Conservation (phyloP, 306 rosid genomes). For the Vigna radiata region DNA sequence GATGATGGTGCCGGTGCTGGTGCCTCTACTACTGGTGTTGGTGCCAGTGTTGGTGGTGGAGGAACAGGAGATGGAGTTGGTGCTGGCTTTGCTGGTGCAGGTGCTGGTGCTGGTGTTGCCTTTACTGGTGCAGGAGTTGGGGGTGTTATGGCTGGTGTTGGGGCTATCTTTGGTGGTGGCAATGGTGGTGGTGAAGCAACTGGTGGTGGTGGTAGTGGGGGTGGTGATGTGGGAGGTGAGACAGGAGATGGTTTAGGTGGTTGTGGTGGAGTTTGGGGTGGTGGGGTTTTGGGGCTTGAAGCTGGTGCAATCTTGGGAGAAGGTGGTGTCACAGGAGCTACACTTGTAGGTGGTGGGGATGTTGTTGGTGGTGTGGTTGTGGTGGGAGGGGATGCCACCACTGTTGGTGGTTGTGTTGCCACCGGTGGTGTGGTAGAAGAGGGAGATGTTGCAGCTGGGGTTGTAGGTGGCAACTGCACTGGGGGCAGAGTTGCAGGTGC, state of each 20-base stretch:
- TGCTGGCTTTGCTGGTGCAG: constrained; percentile 60
- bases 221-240: constrained; percentile 61
- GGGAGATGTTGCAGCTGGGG: constrained; percentile 31
- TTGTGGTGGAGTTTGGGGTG: constrained; percentile 63
- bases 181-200: constrained; percentile 37
- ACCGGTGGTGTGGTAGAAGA: constrained; percentile 24
- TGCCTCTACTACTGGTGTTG: constrained; percentile 48
- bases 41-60: constrained; percentile 65
- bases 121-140: constrained; percentile 67
- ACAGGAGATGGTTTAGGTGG: constrained; percentile 66
- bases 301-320: constrained; percentile 67
- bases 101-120: constrained; percentile 65
- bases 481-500: constrained; percentile 43
- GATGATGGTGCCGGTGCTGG: constrained; percentile 62
- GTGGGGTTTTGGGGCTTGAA: constrained; percentile 55
- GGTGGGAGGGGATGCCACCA: constrained; percentile 51
- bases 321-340: constrained; percentile 62
- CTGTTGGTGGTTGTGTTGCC: constrained; percentile 41
- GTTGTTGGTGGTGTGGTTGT: constrained; percentile 52
- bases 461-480: constrained; percentile 29
- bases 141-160: constrained; percentile 68
- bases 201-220: constrained; percentile 57
- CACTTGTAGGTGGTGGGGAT: constrained; percentile 55
- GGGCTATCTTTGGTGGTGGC: constrained; percentile 67
- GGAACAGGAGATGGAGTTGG: constrained; percentile 63